phyloP scores from a whole-genome alignment of 257 asterid species.

The Pogostemon cablin region DNA sequence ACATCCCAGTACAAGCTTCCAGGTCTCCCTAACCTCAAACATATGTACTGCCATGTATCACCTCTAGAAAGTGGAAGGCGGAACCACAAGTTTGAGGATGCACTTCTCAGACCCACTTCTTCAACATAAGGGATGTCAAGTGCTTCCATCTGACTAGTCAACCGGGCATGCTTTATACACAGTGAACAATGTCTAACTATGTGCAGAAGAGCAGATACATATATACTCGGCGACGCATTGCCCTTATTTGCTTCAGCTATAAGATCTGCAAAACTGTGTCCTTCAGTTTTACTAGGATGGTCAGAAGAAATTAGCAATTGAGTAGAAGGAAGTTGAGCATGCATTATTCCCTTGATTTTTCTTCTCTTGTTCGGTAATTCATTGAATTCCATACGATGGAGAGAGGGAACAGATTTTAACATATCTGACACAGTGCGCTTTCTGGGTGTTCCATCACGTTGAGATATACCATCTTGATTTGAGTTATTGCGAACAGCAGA shows the following conservation, averaged over 20 bases:
- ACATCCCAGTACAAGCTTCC: slow-evolving; percentile 99
- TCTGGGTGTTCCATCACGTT: slow-evolving; percentile 50
- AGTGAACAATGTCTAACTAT: slow-evolving; percentile 93
- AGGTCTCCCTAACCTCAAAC: slow-evolving; percentile 95
- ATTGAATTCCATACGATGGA: slow-evolving; percentile 48
- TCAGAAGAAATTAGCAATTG: slow-evolving; percentile 49
- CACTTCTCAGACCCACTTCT: slow-evolving; percentile 90
- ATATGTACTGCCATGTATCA: slow-evolving; percentile 83
- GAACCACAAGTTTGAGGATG: slow-evolving; percentile 94
- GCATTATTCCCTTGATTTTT: slow-evolving; percentile 46
- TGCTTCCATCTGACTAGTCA: slow-evolving; percentile 96
- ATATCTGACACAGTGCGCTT: slow-evolving; percentile 81
- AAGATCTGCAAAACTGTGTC: slow-evolving; percentile 65
- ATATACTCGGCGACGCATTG: slow-evolving; percentile 74
- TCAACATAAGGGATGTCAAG: slow-evolving; percentile 92
- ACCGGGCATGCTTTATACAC: slow-evolving; percentile 92
- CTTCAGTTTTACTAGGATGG: slow-evolving; percentile 53
- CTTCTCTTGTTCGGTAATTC: slow-evolving; percentile 69
- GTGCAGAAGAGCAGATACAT: slow-evolving; percentile 81
- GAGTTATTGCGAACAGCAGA: slow-evolving; percentile 50
- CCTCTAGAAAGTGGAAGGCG: slow-evolving; percentile 90
- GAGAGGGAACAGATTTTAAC: slow-evolving; percentile 75
- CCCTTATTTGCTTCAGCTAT: slow-evolving; percentile 92
- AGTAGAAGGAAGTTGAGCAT: slow-evolving; percentile 46
- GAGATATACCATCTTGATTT: slow-evolving; percentile 45